Evolutionary conservation across 345 rosid species (phyloP), one percentile per base, ranked within the genome.

Genomic region (Euphorbia peplus): DNA sequence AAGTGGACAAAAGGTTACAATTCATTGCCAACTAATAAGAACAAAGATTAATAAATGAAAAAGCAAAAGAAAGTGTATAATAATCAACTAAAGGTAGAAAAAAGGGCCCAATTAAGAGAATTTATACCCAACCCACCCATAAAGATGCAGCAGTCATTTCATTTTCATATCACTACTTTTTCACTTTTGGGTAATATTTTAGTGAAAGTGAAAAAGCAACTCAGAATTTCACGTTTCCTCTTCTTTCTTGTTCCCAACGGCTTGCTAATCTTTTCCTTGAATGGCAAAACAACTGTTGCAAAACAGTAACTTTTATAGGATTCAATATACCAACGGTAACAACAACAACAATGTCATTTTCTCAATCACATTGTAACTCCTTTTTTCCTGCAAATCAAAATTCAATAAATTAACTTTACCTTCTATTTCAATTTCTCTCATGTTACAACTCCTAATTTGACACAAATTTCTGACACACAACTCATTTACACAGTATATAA

Each of bases 171-270:
- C n/a, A n/a, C n/a, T n/a, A n/a, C 5, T 58, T 28, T 73, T 39
- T 28, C 60, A 28, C 29, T 35, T 64, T 21, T 60, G 60, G 37
- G 53, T 21, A 3, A 39, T 39, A 39, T 8, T 39, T 39, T 39
- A 39, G 71, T 25, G 42, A 54, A 56, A 32, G 69, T 41, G 42
- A 55, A 73, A 54, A 50, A 56, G n/a, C n/a, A 52, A 14, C 15
- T 32, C 4, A 26, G 50, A 50, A 37, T 18, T 51, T 73, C 61
- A 61, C 63, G 72, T 68, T 68, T 54, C 58, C 58, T 68, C 42
- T 68, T 54, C 58, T 51, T 68, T 30, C 15, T 39, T 60, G 55
- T 50, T 3, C 60, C 26, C 58, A 54, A 51, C 54, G 54, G 61
- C 42, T 22, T n/a, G n/a, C n/a, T n/a, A n/a, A n/a, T 11, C 44